Evolutionary conservation across 768 basidiomycete genomes (phyloP), one percentile per base, ranked within the genome.

Genomic region (Mycena filopes): DNA sequence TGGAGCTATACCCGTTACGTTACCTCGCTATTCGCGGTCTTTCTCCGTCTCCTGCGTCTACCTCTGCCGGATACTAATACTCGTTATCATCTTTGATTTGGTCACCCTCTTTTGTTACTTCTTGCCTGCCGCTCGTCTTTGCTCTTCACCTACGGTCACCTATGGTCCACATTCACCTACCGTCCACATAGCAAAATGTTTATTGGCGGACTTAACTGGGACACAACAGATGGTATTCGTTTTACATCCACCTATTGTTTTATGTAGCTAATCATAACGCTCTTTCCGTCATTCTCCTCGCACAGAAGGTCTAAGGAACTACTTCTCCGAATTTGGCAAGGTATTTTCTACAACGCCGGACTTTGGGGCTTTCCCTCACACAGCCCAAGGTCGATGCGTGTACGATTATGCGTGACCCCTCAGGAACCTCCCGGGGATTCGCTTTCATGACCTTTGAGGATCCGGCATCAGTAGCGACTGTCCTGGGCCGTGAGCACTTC

Each of bases 131-230:
- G 59, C 66, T 62, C 33, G 48, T 72, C 71, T 55, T 23, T 64
- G 54, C 62, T 60, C 67, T 66, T 40, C 60, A 55, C 67, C 68
- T 69, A 67, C 68, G 71, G 64, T 72, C 66, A 36, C 36, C 36
- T 36, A 36, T 36, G n/a, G n/a, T n/a, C n/a, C n/a, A n/a, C n/a
- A n/a, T 66, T 38, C 60, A 55, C 67, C 68, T 69, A 67, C 70
- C 69, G 64, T 72, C 66, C 60, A 69, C 70, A 69, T 86, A 94
- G 93, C 78, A 95, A 95, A 85, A 89, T 95, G 85, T 95, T 95
- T 82, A 89, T 95, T 77, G 93, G 93, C 71, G 93, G 93, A 73
- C 84, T 95, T 69, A 94, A 90, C 81, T 95, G 93, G 93, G 92
- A 94, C 75, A 95, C 93, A 74, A 92, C 90, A 80, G 93, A 94